Conservation (phyloP, 1,284 basidiomycete genomes). For the Pseudozyma pruni region DNA sequence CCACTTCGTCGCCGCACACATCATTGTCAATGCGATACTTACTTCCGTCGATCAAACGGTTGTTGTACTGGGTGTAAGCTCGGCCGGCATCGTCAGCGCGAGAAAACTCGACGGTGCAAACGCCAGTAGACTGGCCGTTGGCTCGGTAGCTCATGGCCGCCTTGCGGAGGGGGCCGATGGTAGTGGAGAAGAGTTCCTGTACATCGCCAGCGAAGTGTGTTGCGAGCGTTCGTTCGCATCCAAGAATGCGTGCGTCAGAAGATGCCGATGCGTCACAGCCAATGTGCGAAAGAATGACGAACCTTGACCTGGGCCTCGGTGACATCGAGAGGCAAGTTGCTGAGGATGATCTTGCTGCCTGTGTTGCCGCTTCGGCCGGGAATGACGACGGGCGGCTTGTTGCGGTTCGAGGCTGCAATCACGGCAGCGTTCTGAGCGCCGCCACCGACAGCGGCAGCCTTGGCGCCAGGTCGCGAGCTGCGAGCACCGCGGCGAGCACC, state of each 20-base stretch:
- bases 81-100: constrained; percentile 88
- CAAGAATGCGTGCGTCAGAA: too few relatives aligned
- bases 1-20: too few relatives aligned
- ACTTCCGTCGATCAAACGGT: constrained; percentile 99
- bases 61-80: constrained; percentile 94
- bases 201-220: neutral
- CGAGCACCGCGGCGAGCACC: constrained; percentile 44
- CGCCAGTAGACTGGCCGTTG: constrained; percentile 86
- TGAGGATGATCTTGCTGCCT: constrained; percentile 89
- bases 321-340: constrained; percentile 93
- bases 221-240: too few relatives aligned
- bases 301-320: constrained; percentile 90
- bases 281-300: constrained; percentile 41
- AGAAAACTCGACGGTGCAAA: constrained; percentile 86
- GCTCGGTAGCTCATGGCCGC: constrained; percentile 87
- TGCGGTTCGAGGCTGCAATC: constrained; percentile 62
- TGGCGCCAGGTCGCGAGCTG: constrained; percentile 52
- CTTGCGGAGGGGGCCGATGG: constrained; percentile 85
- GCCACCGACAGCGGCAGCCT: constrained; percentile 61
- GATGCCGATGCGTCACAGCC: neutral
- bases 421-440: constrained; percentile 56
- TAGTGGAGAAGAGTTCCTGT: constrained; percentile 88
- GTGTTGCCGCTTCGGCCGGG: constrained; percentile 55
- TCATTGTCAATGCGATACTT: constrained; percentile 65
- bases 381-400: constrained; percentile 64